A percentile compares a stretch with the other conserved stretches of the same genome.
Conservation (phyloP, 768 basidiomycete species). For the Mycena epipterygia region DNA sequence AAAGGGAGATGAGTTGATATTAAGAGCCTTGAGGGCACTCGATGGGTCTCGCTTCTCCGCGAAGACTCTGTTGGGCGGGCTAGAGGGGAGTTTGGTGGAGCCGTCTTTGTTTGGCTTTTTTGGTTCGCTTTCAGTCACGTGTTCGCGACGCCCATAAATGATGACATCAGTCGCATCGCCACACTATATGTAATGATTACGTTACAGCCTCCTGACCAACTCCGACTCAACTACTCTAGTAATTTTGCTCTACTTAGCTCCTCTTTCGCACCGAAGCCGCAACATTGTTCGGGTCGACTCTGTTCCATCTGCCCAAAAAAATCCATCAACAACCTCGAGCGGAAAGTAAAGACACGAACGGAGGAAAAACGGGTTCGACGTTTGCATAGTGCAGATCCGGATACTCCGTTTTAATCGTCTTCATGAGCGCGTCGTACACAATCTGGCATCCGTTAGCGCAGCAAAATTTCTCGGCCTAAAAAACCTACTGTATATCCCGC, state of each 20-base stretch:
- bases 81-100: not conserved
- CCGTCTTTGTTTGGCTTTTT: slow-evolving; percentile 12
- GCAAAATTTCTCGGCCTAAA: not conserved
- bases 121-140: slow-evolving; percentile 22
- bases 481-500: slow-evolving; percentile 78
- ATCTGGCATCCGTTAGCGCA: slow-evolving; percentile 56
- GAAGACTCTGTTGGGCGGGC: not conserved
- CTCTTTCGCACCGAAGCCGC: slow-evolving; percentile 6
- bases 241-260: no score
- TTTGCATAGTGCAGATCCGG: slow-evolving; percentile 80
- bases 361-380: slow-evolving; percentile 68
- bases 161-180: slow-evolving; percentile 37
- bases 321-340: not conserved
- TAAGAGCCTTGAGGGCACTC: not conserved
- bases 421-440: slow-evolving; percentile 72
- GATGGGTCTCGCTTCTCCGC: not conserved
- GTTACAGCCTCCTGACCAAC: no score
- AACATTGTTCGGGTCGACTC: slow-evolving; percentile 37
- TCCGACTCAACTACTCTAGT: no score
- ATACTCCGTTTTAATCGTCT: slow-evolving; percentile 67
- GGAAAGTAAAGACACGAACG: slow-evolving; percentile 57
- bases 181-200: no score
- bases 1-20: slow-evolving; percentile 3
- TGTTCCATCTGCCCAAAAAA: slow-evolving; percentile 50
- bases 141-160: not conserved